phyloP scores from a whole-genome alignment of 169 alveolate genomes.

The Besnoitia besnoiti region DNA sequence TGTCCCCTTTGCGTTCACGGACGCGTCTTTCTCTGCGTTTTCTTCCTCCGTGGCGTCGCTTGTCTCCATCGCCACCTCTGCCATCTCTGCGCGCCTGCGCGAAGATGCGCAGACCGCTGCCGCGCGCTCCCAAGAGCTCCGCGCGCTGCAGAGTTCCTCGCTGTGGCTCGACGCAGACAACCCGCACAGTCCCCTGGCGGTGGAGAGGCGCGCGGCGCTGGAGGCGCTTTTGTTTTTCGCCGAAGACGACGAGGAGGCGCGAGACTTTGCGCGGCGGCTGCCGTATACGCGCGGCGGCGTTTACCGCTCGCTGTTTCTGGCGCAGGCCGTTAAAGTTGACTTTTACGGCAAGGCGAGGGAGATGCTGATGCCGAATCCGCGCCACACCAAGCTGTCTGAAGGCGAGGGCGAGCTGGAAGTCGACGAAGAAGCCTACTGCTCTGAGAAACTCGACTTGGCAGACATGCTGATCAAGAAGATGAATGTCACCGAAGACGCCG shows the following conservation, averaged over 20 bases:
- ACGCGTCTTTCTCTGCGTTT: neutral
- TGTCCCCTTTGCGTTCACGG: neutral
- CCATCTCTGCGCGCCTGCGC: slow-evolving; percentile 1
- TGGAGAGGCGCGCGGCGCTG: neutral
- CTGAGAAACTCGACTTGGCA: slow-evolving; percentile 56
- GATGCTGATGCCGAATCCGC: slow-evolving; percentile 41
- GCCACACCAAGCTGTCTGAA: neutral
- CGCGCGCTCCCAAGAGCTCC: neutral
- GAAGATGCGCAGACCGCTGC: neutral
- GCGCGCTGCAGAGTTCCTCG: slow-evolving; percentile 41
- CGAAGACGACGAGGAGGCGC: slow-evolving; percentile 69
- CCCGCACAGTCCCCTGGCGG: neutral
- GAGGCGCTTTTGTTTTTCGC: slow-evolving; percentile 67
- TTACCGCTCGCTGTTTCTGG: slow-evolving; percentile 66
- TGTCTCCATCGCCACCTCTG: neutral
- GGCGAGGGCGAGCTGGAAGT: slow-evolving; percentile 49
- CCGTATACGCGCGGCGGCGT: slow-evolving; percentile 73
- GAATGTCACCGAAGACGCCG: slow-evolving; percentile 21
- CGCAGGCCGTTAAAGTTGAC: slow-evolving; percentile 67
- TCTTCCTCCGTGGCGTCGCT: neutral
- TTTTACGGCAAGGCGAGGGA: slow-evolving; percentile 61
- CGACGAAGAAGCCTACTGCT: slow-evolving; percentile 56
- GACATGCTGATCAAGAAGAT: slow-evolving; percentile 59
- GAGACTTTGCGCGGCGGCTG: slow-evolving; percentile 68
- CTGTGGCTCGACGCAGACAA: no score